Base-by-base conservation (phyloP, 768 basidiomycete species). In the Suillus lakei region DNA sequence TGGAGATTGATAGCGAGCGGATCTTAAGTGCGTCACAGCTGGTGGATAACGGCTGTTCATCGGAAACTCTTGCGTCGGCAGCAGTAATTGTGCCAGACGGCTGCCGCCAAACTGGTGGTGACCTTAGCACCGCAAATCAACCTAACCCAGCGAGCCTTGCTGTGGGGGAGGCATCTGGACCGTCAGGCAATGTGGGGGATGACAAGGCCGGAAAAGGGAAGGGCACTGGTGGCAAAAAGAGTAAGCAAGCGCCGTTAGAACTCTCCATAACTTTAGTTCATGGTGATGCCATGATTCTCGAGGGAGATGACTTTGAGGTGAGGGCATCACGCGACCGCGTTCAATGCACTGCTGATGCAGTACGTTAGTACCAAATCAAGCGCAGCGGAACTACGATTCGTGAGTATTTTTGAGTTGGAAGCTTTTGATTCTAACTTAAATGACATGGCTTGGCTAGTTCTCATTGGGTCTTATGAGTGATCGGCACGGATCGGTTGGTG, bases 251-350 rank as follows among this genome's bases (percentile, higher is more conserved):
- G 15, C 48, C 59, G 9, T 70, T 70, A 16, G 61, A 69, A 53
- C 70, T 77, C 26, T 70, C 74, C 21, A 43, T 80, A 61, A 80
- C 77, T 23, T 70, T 82, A 44, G 74, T 80, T 9, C 81, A 83
- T 63, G 80, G 82, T 0, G 81, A 82, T 69, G 71, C 75, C 59
- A 67, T 78, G 2, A 54, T 82, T 44, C 71, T 82, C 7, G 67
- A 9, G 3, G 81, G 82, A 12, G 81, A 78, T 60, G 78, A 77
- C 51, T 81, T 80, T 61, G 79, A 82, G 73, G 81, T 81, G 71
- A 78, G 66, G 77, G 41, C 43, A 18, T 60, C 38, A 3, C n/a
- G 55, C 7, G 23, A 41, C 60, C 21, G 26, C 5, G 2, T n/a
- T 51, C 30, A 4, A 54, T 54, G 53, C 39, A 15, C 18, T 43